These are phyloP conservation scores for Acanthamoeba healyi DNA, from an alignment of 208 protist species.

Conservation along the genomic window DNA sequence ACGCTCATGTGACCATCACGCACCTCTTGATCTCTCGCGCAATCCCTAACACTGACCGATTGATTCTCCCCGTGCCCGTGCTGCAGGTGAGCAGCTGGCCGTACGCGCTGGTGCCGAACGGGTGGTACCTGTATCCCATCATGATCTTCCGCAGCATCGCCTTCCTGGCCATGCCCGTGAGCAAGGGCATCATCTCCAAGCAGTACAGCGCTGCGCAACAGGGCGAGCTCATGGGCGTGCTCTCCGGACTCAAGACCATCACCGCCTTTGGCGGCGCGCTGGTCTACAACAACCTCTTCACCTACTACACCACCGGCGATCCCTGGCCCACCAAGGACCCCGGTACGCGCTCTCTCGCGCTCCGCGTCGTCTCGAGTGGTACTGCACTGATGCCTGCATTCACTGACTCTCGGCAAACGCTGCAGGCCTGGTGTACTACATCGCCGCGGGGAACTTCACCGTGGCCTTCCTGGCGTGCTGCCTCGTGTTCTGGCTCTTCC, in stretches of 20 bases:
- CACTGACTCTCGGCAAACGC: background rate
- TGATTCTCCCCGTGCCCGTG: too few relatives aligned
- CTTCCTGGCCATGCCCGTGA: background rate
- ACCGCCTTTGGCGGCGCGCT: constrained; percentile 20
- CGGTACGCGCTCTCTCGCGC: background rate
- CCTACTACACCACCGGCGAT: background rate
- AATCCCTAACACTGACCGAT: background rate
- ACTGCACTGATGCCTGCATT: background rate
- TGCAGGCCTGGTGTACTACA: constrained; percentile 7
- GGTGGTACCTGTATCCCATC: constrained; percentile 54
- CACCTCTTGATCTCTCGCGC: background rate
- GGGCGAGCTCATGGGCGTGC: constrained; percentile 62
- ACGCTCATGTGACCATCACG: background rate
- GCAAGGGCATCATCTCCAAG: constrained; percentile 47
- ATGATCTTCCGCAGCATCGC: constrained; percentile 54
- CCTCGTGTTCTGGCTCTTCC: constrained; percentile 8
- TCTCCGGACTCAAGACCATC: constrained; percentile 54
- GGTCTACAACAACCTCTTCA: constrained; percentile 27
- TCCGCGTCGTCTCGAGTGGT: background rate
- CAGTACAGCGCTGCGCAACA: constrained; percentile 19
- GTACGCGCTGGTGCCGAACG: constrained; percentile 37
- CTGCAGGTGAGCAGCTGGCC: constrained; percentile 17
- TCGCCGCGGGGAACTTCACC: background rate
- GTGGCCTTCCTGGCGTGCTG: background rate
- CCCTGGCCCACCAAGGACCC: constrained; percentile 54